phyloP scores from a whole-genome alignment of 2,329 filamentous ascomycete genomes.

The Leptodontidium sp. region DNA sequence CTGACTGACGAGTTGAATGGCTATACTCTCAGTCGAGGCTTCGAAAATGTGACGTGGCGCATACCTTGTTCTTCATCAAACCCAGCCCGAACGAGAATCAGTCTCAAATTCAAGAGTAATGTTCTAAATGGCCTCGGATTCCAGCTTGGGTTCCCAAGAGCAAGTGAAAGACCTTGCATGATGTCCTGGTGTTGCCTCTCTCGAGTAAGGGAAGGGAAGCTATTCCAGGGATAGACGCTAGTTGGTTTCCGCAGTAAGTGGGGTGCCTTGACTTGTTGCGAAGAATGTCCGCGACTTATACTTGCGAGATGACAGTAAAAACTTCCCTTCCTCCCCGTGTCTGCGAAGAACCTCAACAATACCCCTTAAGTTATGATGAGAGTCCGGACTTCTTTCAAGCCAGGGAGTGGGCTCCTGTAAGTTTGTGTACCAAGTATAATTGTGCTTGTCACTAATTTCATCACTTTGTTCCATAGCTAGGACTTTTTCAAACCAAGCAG shows the following conservation, averaged over 20 bases:
- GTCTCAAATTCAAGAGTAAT: conserved; percentile 3
- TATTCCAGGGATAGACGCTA: neutral
- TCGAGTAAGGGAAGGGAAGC: conserved; percentile 12
- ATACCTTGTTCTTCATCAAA: conserved; percentile 15
- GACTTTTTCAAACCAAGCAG: neutral
- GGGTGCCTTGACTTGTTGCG: neutral
- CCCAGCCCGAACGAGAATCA: conserved; percentile 6
- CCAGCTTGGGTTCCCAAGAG: neutral
- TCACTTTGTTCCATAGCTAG: neutral
- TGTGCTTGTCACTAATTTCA: no score
- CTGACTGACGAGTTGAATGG: conserved; percentile 9
- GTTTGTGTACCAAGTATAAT: neutral
- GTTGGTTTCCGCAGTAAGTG: neutral
- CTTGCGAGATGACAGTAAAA: neutral
- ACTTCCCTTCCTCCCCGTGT: neutral
- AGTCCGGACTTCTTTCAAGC: neutral
- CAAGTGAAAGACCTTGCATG: neutral
- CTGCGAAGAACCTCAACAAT: neutral
- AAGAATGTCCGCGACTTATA: neutral
- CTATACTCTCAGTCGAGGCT: neutral
- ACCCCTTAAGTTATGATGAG: neutral
- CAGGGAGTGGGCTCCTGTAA: neutral
- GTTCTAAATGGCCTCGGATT: neutral
- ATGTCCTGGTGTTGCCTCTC: conserved; percentile 4
- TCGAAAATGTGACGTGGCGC: neutral